Percentiles rank a stretch among this genome's conserved stretches.
Evolutionary conservation across 306 rosid species (phyloP).

Genomic region (Fragaria iinumae): DNA sequence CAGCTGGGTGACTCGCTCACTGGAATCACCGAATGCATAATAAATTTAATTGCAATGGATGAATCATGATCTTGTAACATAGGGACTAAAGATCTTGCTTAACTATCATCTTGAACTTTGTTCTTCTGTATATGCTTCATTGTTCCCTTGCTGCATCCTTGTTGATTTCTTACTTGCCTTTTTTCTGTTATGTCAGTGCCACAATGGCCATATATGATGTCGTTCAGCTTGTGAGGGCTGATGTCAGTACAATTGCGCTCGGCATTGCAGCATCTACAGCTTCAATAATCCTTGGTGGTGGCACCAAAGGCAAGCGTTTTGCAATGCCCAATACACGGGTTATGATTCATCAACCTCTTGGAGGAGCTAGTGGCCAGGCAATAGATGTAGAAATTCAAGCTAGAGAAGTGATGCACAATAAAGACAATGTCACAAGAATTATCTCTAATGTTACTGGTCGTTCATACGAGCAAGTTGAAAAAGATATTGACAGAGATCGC

Average conservation of each 20-base stretch:
- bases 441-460: slow-evolving; percentile 76
- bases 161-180: slow-evolving; percentile 32
- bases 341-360: slow-evolving; percentile 92
- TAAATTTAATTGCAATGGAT: neutral
- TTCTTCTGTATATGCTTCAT: slow-evolving; percentile 12
- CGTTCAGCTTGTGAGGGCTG: slow-evolving; percentile 94
- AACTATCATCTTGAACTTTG: neutral
- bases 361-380: slow-evolving; percentile 99
- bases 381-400: slow-evolving; percentile 96
- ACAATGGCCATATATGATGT: slow-evolving; percentile 93
- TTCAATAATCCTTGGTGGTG: slow-evolving; percentile 86
- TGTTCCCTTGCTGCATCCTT: slow-evolving; percentile 1
- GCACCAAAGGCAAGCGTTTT: slow-evolving; percentile 93
- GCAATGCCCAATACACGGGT: slow-evolving; percentile 96
- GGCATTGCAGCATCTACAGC: slow-evolving; percentile 95
- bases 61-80: neutral
- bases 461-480: slow-evolving; percentile 72
- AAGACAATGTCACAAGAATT: slow-evolving; percentile 64
- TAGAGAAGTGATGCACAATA: slow-evolving; percentile 74
- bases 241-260: slow-evolving; percentile 86
- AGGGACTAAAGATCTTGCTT: neutral
- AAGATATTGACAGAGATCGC: slow-evolving; percentile 83
- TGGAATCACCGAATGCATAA: neutral
- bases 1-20: neutral
- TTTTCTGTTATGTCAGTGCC: slow-evolving; percentile 50